phyloP scores from a whole-genome alignment of 164 flowering plant genomes.

The Litsea cubeba region DNA sequence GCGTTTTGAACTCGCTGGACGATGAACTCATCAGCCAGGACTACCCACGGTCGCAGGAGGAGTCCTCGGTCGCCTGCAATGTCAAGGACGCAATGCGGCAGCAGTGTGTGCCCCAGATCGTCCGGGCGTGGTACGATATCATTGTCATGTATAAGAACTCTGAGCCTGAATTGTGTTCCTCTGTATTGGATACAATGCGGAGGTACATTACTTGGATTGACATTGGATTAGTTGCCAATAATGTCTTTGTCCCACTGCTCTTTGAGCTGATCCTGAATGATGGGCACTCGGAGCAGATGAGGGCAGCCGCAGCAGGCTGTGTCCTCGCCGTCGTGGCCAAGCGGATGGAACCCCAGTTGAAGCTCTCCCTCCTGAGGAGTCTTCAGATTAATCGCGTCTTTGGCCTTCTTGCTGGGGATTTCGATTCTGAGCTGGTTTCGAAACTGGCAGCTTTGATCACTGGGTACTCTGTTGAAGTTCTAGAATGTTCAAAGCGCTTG shows the following conservation, averaged over 20 bases:
- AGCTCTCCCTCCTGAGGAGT: constrained; percentile 63
- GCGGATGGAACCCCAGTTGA: constrained; percentile 76
- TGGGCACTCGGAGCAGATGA: constrained; percentile 55
- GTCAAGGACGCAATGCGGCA: constrained; percentile 97
- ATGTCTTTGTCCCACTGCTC: constrained; percentile 59
- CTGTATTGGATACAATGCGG: constrained; percentile 68
- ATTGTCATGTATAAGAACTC: constrained; percentile 57
- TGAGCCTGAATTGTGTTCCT: constrained; percentile 56
- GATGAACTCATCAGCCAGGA: constrained; percentile 87
- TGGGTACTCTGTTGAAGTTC: constrained; percentile 75
- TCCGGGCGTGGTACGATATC: constrained; percentile 83
- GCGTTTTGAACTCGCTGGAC: constrained; percentile 81
- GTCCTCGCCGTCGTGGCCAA: constrained; percentile 70
- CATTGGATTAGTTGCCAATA: constrained; percentile 79
- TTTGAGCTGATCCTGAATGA: constrained; percentile 71
- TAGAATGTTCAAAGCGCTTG: constrained; percentile 74
- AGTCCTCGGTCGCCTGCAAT: constrained; percentile 46
- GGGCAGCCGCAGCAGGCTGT: constrained; percentile 78
- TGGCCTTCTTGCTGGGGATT: constrained; percentile 54
- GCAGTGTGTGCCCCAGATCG: constrained; percentile 83
- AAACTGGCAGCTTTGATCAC: constrained; percentile 59
- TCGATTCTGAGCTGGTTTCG: constrained; percentile 64
- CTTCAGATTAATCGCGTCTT: constrained; percentile 73
- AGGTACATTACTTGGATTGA: constrained; percentile 93
- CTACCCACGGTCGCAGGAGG: constrained; percentile 65